phyloP scores from a whole-genome alignment of 176 grass and related monocot genomes.

The Neostapfia colusana region DNA sequence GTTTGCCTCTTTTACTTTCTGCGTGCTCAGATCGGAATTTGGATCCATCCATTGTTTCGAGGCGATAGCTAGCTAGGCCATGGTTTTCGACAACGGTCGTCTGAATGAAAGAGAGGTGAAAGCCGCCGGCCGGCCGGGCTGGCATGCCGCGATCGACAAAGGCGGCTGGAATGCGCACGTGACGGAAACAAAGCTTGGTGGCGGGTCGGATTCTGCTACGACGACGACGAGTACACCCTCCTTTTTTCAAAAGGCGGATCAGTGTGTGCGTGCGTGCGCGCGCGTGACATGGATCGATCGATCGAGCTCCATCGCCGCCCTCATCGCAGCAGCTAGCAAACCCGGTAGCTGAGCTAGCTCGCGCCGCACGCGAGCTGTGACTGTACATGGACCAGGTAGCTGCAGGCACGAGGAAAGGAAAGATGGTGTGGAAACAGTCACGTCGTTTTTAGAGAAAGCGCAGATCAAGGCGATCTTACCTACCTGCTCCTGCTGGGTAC shows the following conservation, averaged over 20 bases:
- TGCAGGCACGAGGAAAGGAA: too few relatives aligned
- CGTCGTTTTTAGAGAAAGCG: too few relatives aligned
- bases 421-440: too few relatives aligned
- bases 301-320: too few relatives aligned
- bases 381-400: too few relatives aligned
- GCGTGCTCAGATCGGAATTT: not conserved
- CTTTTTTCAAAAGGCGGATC: not conserved
- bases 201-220: not conserved
- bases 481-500: too few relatives aligned
- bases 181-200: slow-evolving; percentile 29
- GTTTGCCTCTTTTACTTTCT: slow-evolving; percentile 26
- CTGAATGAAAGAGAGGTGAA: not conserved
- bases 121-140: not conserved
- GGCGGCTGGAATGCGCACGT: not conserved
- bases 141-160: not conserved
- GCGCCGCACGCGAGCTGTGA: too few relatives aligned
- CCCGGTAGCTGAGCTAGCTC: too few relatives aligned
- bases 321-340: too few relatives aligned
- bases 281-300: too few relatives aligned
- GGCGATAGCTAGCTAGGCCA: not conserved
- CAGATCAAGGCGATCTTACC: too few relatives aligned
- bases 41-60: slow-evolving; percentile 7
- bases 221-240: not conserved
- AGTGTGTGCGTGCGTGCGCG: too few relatives aligned
- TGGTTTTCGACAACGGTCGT: slow-evolving; percentile 20